Base-by-base conservation (phyloP, 2,329 filamentous ascomycete species). In the Leptosphaerulina australis region DNA sequence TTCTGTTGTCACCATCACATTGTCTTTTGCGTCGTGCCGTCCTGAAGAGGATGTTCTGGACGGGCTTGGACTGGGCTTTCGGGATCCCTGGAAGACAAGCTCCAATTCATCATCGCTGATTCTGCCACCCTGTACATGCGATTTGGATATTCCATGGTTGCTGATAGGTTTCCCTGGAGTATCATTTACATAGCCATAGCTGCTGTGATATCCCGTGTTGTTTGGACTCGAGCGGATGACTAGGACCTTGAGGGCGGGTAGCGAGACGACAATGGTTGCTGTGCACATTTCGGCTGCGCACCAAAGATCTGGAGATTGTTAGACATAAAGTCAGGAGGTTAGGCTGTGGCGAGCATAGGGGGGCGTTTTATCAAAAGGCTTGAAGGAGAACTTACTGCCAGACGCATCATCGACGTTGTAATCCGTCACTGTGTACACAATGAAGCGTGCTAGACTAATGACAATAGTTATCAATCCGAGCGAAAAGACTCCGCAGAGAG, bases 231-330 rank as follows among this genome's bases (percentile, higher is more conserved):
- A 18, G 22, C 50, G 55, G 7, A 56, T 21, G 35, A 64, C 46
- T 20, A 64, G 52, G 28, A 40, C 17, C 31, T 64, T 64, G 6
- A 64, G 43, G 2, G 50, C 48, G 5, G 60, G 62, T 5, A 64
- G 53, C 3, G 58, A 64, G 22, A 58, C 62, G 26, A 64, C 60
- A 17, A 55, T 55, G 25, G 52, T 30, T 34, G 59, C 56, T 31
- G 59, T 63, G 34, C 59, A 58, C 54, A 63, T 59, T 35, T 64
- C 60, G 18, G 60, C 60, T 15, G 60, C 62, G 21, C 57, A 62
- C 59, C 59, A 62, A 6, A 56, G 38, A 31, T 62, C 62, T 64
- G 25, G 7, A 3, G 1, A 5, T 9, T 12, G n/a, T 22, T 10
- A 39, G 46, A 25, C 53, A 33, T 53, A 33, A 10, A 4, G 6